These are phyloP conservation scores for Penstemon davidsonii DNA, from an alignment of 257 asterid species.

Conservation along the genomic window DNA sequence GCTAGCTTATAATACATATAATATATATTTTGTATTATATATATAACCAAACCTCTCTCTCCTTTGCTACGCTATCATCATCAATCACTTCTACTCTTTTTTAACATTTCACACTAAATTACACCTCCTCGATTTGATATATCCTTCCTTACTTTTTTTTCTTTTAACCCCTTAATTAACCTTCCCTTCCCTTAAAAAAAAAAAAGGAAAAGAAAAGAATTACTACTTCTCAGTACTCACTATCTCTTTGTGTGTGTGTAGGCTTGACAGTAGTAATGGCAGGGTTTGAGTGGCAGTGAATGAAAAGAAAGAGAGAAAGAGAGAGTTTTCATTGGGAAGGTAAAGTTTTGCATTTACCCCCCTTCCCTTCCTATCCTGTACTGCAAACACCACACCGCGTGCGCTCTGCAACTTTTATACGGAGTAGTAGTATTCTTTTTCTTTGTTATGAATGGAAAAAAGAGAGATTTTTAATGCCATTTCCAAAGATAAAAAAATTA, in stretches of 20 bases:
- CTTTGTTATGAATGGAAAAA: conserved; percentile 20
- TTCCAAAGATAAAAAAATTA: conserved; percentile 30
- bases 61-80: too few species aligned
- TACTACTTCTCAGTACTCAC: not conserved
- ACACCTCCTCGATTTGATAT: too few species aligned
- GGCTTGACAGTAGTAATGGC: conserved; percentile 68
- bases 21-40: too few species aligned
- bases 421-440: not conserved
- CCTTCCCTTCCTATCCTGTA: not conserved
- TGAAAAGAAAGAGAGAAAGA: conserved; percentile 50
- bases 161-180: too few species aligned
- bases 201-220: not conserved
- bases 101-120: too few species aligned
- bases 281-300: conserved; percentile 75
- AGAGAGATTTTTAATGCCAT: conserved; percentile 27
- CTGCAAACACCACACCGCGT: conserved; percentile 24
- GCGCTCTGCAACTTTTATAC: conserved; percentile 26
- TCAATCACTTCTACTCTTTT: too few species aligned
- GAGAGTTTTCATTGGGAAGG: conserved; percentile 94
- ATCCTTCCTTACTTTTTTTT: too few species aligned
- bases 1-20: too few species aligned
- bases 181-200: not conserved
- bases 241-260: conserved; percentile 26
- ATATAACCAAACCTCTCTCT: too few species aligned
- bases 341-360: conserved; percentile 42